Evolutionary conservation across 164 flowering plant species (phyloP).

Genomic region (Malania oleifera): DNA sequence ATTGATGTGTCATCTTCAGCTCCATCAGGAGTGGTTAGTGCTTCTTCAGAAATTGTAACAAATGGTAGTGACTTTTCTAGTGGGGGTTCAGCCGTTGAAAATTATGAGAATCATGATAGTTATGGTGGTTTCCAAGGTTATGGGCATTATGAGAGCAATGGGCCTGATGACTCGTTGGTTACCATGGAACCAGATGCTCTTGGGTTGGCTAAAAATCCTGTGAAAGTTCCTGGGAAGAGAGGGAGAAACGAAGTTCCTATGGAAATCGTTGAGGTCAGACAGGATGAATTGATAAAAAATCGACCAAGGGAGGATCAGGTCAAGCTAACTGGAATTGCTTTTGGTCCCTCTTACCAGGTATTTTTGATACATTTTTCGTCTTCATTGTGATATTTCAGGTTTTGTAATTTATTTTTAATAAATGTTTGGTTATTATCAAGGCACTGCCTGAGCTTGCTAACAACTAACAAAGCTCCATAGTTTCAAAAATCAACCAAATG

Average conservation of each 20-base stretch:
- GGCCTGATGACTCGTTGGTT: conserved; percentile 28
- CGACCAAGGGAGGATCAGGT: conserved; percentile 80
- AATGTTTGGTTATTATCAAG: too few relatives aligned
- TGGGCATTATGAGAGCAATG: conserved; percentile 31
- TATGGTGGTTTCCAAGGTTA: conserved; percentile 10
- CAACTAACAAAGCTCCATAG: too few relatives aligned
- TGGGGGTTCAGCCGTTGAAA: conserved; percentile 12
- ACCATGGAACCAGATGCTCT: conserved; percentile 7
- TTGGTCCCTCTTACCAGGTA: conserved; percentile 96
- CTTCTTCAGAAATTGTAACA: conserved; percentile 1
- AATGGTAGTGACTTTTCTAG: conserved; percentile 16
- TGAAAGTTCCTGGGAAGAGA: conserved; percentile 47
- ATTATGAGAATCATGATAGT: conserved; percentile 20
- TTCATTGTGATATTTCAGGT: too few relatives aligned
- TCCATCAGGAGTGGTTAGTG: conserved; percentile 5
- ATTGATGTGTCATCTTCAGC: conserved; percentile 11
- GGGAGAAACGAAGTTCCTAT: conserved; percentile 62
- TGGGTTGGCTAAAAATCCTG: conserved; percentile 17
- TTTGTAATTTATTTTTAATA: too few relatives aligned
- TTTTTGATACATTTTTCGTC: too few relatives aligned
- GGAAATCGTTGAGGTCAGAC: conserved; percentile 87
- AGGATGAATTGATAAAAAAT: conserved; percentile 90
- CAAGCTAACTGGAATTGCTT: conserved; percentile 79
- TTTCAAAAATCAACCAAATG: too few relatives aligned
- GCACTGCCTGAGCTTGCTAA: too few relatives aligned